Percentiles rank a stretch among this genome's conserved stretches.
These are phyloP conservation scores for Pontederia crassipes DNA, from an alignment of 176 grass and related monocot species.

Conservation along the genomic window DNA sequence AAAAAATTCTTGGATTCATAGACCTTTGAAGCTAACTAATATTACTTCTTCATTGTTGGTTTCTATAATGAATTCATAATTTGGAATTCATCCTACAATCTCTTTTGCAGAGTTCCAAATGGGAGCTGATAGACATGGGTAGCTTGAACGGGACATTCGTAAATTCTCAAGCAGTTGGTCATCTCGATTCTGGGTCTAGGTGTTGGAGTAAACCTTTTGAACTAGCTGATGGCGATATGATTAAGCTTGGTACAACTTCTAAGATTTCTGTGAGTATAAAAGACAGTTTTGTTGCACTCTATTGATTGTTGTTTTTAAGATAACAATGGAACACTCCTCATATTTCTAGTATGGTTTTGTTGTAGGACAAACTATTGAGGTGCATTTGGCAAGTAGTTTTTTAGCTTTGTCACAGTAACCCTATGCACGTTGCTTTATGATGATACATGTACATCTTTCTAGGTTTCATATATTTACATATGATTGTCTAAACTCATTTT, in stretches of 20 bases:
- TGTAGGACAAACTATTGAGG: too few relatives aligned
- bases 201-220: conserved; percentile 42
- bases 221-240: conserved; percentile 73
- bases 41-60: neutral
- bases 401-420: too few relatives aligned
- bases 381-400: too few relatives aligned
- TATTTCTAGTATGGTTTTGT: too few relatives aligned
- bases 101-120: conserved; percentile 51
- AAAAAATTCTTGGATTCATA: too few relatives aligned
- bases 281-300: neutral
- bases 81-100: neutral
- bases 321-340: neutral
- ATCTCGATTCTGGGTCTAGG: conserved; percentile 52
- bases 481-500: too few relatives aligned
- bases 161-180: conserved; percentile 49
- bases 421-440: too few relatives aligned
- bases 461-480: too few relatives aligned
- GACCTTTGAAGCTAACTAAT: neutral
- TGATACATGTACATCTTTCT: too few relatives aligned
- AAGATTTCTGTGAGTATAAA: conserved; percentile 55
- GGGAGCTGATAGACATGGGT: conserved; percentile 82
- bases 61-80: neutral
- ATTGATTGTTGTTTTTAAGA: neutral
- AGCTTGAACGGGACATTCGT: conserved; percentile 87
- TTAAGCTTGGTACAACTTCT: conserved; percentile 61